Base-by-base conservation (phyloP, 306 rosid species). In the Vigna trinervia region DNA sequence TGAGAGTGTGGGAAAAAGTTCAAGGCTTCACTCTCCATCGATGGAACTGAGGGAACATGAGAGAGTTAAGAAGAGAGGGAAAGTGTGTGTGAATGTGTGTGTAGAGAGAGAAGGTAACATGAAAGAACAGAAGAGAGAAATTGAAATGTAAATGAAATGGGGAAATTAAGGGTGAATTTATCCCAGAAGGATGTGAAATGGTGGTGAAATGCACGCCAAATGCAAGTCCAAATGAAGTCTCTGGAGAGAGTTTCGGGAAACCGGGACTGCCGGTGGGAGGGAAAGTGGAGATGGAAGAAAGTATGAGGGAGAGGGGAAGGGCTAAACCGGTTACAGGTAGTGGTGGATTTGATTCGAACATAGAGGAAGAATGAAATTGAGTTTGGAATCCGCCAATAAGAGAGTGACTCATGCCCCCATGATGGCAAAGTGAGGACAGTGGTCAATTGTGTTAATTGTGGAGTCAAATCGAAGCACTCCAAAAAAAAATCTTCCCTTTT, bases 151-250 rank as follows among this genome's bases (percentile, higher is more conserved):
- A 83, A 83, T 84, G 68, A 73, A 81, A 86, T 86, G 72, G 57
- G 39, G 72, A 71, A 84, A 72, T 73, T 73, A 20, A 38, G 77
- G 73, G 68, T 34, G 82, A 85, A 80, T 86, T 86, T 85, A 83
- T 89, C 84, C 71, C 73, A 68, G n/a, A 19, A 74, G 15, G 10
- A 15, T 62, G 51, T 85, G 84, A 84, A 77, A 81, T 73, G 85
- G 41, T 79, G 61, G 84, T 71, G 93, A 91, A 87, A 91, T 87
- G 58, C 86, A 87, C 88, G 83, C 73, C 79, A 89, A 84, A 91
- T 91, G 87, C 84, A 52, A 88, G 90, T 67, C 74, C 75, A 89
- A 82, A 80, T 65, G 76, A 74, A 86, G 86, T 80, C 74, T 81
- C 17, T 39, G 20, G 74, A 69, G 43, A 48, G 63, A 54, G 34